A percentile compares a stretch with the other conserved stretches of the same genome.
Conservation (phyloP, 305 asterid genomes). For the Ajuga reptans region DNA sequence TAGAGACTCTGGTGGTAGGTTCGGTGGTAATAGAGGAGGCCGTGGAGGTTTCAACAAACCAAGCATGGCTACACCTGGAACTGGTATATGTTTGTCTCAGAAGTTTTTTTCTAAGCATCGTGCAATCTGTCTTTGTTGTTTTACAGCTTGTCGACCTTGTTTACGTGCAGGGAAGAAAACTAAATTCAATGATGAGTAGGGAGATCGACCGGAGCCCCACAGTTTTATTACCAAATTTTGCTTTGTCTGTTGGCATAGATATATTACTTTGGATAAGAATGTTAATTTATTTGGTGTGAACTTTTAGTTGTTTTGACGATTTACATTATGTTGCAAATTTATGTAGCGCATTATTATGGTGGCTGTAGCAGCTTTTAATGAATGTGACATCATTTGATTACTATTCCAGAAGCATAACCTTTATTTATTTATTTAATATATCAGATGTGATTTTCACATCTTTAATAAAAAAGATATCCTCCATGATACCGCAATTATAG, state of each 20-base stretch:
- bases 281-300: not conserved
- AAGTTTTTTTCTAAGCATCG: not conserved
- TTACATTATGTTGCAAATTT: not conserved
- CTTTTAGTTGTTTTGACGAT: not conserved
- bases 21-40: slow-evolving; percentile 33
- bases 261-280: not conserved
- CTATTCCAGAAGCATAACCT: no score
- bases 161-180: slow-evolving; percentile 13
- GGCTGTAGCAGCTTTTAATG: no score
- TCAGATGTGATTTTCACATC: no score
- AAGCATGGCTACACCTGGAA: slow-evolving; percentile 33
- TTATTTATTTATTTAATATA: no score
- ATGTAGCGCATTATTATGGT: no score
- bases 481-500: no score
- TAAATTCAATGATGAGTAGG: not conserved
- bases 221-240: not conserved
- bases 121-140: no score
- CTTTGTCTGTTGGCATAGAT: not conserved
- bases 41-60: slow-evolving; percentile 44
- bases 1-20: slow-evolving; percentile 29
- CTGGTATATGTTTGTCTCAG: slow-evolving; percentile 24
- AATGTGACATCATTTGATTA: no score
- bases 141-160: not conserved
- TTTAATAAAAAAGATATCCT: no score
- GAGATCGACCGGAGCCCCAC: not conserved